A percentile compares a stretch with the other conserved stretches of the same genome.
phyloP scores from a whole-genome alignment of 2,329 filamentous ascomycete species.

The Diplodia corticola region DNA sequence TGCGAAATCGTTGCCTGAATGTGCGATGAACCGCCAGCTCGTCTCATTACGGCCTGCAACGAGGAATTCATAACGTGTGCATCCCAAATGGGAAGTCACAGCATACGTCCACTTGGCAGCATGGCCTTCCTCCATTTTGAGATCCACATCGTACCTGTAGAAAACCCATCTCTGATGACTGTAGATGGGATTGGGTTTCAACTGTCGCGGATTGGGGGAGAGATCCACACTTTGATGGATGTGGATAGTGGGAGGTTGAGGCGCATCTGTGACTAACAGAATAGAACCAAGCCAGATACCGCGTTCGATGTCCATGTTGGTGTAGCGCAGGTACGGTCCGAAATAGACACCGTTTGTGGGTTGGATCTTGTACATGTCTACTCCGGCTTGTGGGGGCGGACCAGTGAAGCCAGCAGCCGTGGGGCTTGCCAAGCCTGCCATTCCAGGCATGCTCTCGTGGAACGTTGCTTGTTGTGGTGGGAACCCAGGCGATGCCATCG shows the following conservation, averaged over 20 bases:
- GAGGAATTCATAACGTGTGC: constrained; percentile 96
- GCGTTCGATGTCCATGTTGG: constrained; percentile 93
- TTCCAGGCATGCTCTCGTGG: constrained; percentile 81
- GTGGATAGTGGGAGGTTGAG: constrained; percentile 93
- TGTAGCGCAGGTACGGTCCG: constrained; percentile 91
- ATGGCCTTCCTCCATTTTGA: constrained; percentile 79
- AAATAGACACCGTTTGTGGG: constrained; percentile 98
- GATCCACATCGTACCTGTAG: constrained; percentile 88
- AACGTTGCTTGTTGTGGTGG: constrained; percentile 81
- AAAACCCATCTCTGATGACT: constrained; percentile 94
- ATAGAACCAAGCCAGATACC: constrained; percentile 93
- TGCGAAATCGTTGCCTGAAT: constrained; percentile 95
- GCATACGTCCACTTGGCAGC: constrained; percentile 95
- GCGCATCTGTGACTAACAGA: constrained; percentile 84
- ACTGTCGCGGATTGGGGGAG: constrained; percentile 86
- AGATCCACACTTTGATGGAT: constrained; percentile 87
- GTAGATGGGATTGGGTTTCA: constrained; percentile 78
- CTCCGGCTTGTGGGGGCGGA: constrained; percentile 82
- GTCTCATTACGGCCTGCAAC: constrained; percentile 88
- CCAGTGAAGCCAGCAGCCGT: constrained; percentile 81
- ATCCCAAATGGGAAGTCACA: constrained; percentile 93
- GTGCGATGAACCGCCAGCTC: constrained; percentile 93
- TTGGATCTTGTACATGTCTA: constrained; percentile 90
- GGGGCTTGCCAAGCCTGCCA: constrained; percentile 71
- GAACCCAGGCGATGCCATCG: constrained; percentile 77